Evolutionary conservation across 192 early-diverging fungal genomes (phyloP).

Genomic region (Irineochytrium annulatum): DNA sequence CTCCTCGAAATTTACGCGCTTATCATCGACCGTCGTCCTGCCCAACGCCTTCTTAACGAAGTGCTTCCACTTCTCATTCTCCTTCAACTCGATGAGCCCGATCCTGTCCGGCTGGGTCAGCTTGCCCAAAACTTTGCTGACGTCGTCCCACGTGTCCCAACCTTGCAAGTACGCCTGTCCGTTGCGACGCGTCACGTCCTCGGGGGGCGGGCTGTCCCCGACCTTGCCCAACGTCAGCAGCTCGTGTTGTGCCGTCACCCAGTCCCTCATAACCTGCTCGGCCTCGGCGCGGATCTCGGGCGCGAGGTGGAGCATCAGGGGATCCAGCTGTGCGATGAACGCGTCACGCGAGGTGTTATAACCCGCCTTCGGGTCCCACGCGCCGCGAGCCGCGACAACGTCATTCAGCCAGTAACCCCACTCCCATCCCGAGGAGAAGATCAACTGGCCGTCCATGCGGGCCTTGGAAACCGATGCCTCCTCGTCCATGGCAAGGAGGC

Average conservation of each 20-base stretch:
- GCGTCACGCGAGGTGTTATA: constrained; percentile 1
- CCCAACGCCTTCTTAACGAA: not conserved
- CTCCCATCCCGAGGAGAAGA: constrained; percentile 25
- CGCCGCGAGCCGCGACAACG: constrained; percentile 12
- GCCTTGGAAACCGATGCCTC: not conserved
- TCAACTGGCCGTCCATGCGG: constrained; percentile 25
- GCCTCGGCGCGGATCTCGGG: not conserved
- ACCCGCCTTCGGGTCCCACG: constrained; percentile 15
- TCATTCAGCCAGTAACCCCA: constrained; percentile 28
- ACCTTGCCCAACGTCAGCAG: constrained; percentile 13
- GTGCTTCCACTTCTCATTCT: constrained; percentile 13
- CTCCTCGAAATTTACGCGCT: constrained; percentile 1
- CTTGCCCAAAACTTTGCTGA: constrained; percentile 14
- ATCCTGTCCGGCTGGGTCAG: constrained; percentile 21
- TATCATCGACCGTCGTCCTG: not conserved
- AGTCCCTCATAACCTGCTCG: no score
- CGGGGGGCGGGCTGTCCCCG: not conserved
- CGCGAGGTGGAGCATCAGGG: constrained; percentile 1
- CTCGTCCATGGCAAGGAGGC: constrained; percentile 21
- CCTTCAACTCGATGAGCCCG: constrained; percentile 20
- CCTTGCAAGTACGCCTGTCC: constrained; percentile 23
- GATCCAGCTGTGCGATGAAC: not conserved
- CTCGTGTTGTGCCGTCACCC: constrained; percentile 7
- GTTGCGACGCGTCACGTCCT: constrained; percentile 11
- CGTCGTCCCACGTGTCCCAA: constrained; percentile 27